Percentiles rank a stretch among this genome's conserved stretches.
Evolutionary conservation across 2,329 filamentous ascomycete species (phyloP).

Genomic region (Aspergillus japonicus): DNA sequence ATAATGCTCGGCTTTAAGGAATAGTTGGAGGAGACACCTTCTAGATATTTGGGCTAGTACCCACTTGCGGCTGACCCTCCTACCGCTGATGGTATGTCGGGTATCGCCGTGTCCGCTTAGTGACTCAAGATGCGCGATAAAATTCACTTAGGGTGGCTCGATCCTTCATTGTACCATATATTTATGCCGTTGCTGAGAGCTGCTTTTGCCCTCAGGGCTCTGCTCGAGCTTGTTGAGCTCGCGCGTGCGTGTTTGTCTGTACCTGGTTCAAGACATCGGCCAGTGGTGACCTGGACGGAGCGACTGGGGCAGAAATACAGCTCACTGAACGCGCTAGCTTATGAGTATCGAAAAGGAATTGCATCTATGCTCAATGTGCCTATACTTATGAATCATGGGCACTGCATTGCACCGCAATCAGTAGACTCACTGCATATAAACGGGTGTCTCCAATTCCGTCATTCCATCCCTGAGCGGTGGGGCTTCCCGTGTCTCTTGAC

Average conservation of each 20-base stretch:
- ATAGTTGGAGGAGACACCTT: conserved; percentile 43
- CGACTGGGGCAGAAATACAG: not conserved
- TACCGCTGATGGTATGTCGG: conserved; percentile 46
- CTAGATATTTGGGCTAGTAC: conserved; percentile 14
- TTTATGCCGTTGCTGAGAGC: conserved; percentile 63
- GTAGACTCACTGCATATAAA: not conserved
- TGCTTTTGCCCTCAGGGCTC: conserved; percentile 51
- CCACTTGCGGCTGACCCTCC: not conserved
- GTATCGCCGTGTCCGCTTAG: conserved; percentile 56
- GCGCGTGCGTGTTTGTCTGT: conserved; percentile 41
- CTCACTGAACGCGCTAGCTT: not conserved
- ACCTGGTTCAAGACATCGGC: conserved; percentile 29
- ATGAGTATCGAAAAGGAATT: not conserved
- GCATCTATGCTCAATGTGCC: not conserved
- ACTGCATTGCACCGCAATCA: too few species aligned
- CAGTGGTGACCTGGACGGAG: conserved; percentile 44
- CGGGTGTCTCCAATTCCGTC: not conserved
- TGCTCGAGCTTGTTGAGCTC: conserved; percentile 27
- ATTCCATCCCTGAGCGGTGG: conserved; percentile 11
- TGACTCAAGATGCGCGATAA: conserved; percentile 42
- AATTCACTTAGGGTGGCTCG: conserved; percentile 56
- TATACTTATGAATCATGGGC: not conserved
- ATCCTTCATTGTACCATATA: conserved; percentile 62
- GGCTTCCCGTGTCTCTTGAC: conserved; percentile 13
- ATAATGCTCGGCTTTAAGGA: conserved; percentile 48